A percentile compares a stretch with the other conserved stretches of the same genome.
Evolutionary conservation across 2,329 filamentous ascomycete species (phyloP).

Genomic region (Aspergillus sp.): DNA sequence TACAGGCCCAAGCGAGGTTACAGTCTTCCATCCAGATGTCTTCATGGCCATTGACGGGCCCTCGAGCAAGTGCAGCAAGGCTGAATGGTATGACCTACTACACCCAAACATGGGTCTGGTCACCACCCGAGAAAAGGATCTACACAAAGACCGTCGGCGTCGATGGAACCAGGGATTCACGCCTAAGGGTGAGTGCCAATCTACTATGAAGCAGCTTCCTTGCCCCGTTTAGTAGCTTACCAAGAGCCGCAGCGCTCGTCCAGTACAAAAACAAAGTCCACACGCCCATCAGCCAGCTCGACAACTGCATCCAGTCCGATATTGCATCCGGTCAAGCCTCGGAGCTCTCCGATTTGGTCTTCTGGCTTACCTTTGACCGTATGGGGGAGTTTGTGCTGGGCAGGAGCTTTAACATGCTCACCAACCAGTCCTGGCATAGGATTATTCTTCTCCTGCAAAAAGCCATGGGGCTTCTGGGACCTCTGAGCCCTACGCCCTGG

Average conservation of each 20-base stretch:
- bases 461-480: conserved; percentile 34
- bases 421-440: conserved; percentile 31
- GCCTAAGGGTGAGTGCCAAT: not conserved
- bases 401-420: conserved; percentile 38
- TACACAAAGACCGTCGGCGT: not conserved
- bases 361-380: conserved; percentile 38
- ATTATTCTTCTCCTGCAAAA: conserved; percentile 32
- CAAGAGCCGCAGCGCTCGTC: not conserved
- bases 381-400: conserved; percentile 41
- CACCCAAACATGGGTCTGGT: conserved; percentile 19
- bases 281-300: not conserved
- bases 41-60: conserved; percentile 26
- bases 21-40: conserved; percentile 24
- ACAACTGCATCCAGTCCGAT: not conserved
- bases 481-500: conserved; percentile 33
- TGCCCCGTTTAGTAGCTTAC: not conserved
- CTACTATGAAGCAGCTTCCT: not conserved
- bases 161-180: conserved; percentile 12
- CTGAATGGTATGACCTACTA: conserved; percentile 28
- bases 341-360: conserved; percentile 21
- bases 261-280: conserved; percentile 4
- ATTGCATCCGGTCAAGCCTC: not conserved
- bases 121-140: conserved; percentile 14
- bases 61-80: conserved; percentile 14
- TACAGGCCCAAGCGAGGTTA: conserved; percentile 22